Percentiles rank a stretch among this genome's conserved stretches.
Conservation (phyloP, 2,329 filamentous ascomycete genomes). For the Aphanocladium album region DNA sequence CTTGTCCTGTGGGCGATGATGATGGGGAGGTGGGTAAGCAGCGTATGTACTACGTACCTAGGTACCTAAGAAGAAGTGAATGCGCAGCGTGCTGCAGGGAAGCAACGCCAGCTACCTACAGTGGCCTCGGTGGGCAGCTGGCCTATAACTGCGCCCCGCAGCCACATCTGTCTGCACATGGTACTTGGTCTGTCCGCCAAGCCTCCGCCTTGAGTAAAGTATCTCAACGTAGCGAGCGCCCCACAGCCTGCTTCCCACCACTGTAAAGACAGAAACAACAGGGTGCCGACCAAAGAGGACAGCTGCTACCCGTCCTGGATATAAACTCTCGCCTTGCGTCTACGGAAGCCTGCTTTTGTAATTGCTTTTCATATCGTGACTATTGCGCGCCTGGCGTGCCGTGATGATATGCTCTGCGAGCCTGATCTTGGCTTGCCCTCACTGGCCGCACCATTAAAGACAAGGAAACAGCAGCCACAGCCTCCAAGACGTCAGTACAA, state of each 20-base stretch:
- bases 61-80: neutral
- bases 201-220: neutral
- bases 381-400: neutral
- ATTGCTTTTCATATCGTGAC: neutral
- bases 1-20: constrained; percentile 3
- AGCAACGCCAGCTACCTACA: neutral
- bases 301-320: neutral
- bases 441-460: neutral
- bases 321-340: neutral
- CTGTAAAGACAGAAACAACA: no score
- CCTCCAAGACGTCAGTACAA: no score
- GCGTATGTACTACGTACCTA: neutral
- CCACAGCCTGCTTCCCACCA: no score
- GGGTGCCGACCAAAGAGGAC: neutral
- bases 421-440: neutral
- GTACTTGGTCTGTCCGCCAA: neutral
- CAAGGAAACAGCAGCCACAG: neutral
- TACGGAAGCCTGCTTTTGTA: neutral
- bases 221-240: neutral
- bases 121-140: neutral
- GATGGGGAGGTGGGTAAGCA: neutral
- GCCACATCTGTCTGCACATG: neutral
- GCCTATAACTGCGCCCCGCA: neutral
- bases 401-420: neutral
- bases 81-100: no score